Conservation (phyloP, 495 filamentous ascomycete genomes). For the Pseudevernia furfuracea region DNA sequence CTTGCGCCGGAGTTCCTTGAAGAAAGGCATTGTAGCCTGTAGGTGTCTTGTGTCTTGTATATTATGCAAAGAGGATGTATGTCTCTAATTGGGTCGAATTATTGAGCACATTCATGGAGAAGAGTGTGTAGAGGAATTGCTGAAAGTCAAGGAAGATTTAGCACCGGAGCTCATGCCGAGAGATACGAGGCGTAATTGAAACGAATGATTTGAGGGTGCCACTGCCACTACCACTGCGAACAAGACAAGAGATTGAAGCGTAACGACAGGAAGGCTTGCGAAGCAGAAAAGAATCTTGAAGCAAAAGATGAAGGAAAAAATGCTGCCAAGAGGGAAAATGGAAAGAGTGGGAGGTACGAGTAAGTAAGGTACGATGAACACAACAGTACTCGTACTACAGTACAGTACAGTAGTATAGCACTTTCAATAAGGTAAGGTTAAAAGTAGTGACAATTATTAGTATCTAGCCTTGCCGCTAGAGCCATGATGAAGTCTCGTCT, state of each 20-base stretch:
- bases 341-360: background rate
- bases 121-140: background rate
- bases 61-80: background rate
- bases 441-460: no score
- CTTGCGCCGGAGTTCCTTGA: constrained; percentile 69
- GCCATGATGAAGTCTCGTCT: no score
- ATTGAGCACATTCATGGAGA: constrained; percentile 10
- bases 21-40: constrained; percentile 48
- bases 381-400: no score
- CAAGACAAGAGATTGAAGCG: background rate
- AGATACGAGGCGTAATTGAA: constrained; percentile 5
- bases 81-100: background rate
- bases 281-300: constrained; percentile 4
- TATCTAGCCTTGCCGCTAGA: no score
- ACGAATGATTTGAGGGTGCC: constrained; percentile 4
- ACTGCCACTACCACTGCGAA: no score
- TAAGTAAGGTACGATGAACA: background rate
- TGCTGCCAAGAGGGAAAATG: background rate
- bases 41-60: background rate
- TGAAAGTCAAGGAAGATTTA: background rate
- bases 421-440: no score
- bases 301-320: background rate
- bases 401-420: no score
- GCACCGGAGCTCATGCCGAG: background rate
- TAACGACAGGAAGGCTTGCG: constrained; percentile 11